phyloP scores from a whole-genome alignment of 139 green algal species.

The Coccomyxa sp. region DNA sequence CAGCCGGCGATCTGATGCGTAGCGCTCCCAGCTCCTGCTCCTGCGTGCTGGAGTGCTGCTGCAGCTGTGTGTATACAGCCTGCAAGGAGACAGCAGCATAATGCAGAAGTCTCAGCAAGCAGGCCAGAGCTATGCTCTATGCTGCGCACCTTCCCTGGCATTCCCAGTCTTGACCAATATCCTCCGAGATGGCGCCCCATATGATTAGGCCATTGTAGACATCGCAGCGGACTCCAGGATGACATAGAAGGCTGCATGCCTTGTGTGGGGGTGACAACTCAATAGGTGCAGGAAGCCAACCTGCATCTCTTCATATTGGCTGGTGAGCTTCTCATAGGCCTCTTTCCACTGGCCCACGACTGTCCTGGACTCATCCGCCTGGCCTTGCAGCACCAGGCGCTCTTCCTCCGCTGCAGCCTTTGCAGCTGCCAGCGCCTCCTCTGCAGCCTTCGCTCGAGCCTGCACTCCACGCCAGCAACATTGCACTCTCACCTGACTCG shows the following conservation, averaged over 20 bases:
- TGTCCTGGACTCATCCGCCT: not conserved
- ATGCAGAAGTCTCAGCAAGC: no score
- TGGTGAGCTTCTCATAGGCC: slow-evolving; percentile 16
- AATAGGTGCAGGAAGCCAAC: slow-evolving; percentile 21
- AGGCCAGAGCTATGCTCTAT: no score
- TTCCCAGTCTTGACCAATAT: no score
- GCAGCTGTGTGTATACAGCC: not conserved
- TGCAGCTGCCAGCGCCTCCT: slow-evolving; percentile 5
- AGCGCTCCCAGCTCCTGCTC: no score
- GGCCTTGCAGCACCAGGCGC: not conserved
- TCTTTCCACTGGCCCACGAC: slow-evolving; percentile 20
- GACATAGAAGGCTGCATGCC: slow-evolving; percentile 49
- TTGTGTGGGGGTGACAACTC: slow-evolving; percentile 53
- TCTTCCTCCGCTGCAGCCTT: not conserved
- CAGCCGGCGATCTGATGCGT: no score
- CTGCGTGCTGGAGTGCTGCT: not conserved
- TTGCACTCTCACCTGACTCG: not conserved
- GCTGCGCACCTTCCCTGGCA: no score
- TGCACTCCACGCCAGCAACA: slow-evolving; percentile 1
- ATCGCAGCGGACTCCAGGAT: slow-evolving; percentile 50
- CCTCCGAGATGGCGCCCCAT: no score
- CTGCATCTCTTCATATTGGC: slow-evolving; percentile 7
- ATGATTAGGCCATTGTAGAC: no score
- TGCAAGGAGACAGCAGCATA: not conserved
- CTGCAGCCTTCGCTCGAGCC: not conserved